Evolutionary conservation across 2,329 filamentous ascomycete species (phyloP).

Genomic region (Pseudogymnoascus sp.): DNA sequence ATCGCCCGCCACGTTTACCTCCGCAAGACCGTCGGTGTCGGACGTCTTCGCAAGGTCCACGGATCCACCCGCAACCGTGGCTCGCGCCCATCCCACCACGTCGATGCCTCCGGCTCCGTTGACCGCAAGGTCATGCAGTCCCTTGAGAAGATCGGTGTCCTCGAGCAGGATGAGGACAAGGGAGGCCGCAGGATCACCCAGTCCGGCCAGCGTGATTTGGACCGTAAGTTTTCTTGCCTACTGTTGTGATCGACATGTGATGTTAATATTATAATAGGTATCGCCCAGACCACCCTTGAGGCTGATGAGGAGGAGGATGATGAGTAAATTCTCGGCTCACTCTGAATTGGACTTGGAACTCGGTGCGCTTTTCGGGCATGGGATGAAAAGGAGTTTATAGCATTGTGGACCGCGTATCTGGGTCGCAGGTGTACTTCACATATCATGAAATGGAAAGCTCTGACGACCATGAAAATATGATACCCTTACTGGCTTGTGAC

Average conservation of each 20-base stretch:
- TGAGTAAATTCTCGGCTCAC: slow-evolving; percentile 16
- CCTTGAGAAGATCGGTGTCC: slow-evolving; percentile 97
- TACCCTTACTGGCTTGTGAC: slow-evolving; percentile 3
- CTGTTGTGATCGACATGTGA: not conserved
- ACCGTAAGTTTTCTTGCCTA: slow-evolving; percentile 47
- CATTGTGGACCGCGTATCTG: slow-evolving; percentile 5
- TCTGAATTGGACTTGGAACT: slow-evolving; percentile 8
- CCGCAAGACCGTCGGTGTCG: slow-evolving; percentile 98
- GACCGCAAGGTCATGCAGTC: slow-evolving; percentile 97
- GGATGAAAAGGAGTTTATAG: slow-evolving; percentile 8
- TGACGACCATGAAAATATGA: slow-evolving; percentile 7
- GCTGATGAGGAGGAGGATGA: slow-evolving; percentile 63
- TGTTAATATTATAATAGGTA: slow-evolving; percentile 36
- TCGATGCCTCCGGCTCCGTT: slow-evolving; percentile 87
- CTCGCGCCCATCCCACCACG: slow-evolving; percentile 82
- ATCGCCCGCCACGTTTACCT: slow-evolving; percentile 98
- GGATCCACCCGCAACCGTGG: slow-evolving; percentile 97
- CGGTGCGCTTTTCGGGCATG: slow-evolving; percentile 7
- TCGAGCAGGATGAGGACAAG: slow-evolving; percentile 97
- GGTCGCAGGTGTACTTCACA: slow-evolving; percentile 7
- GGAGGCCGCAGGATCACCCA: slow-evolving; percentile 97
- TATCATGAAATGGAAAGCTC: slow-evolving; percentile 9
- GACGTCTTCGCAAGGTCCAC: slow-evolving; percentile 94
- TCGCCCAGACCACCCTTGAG: slow-evolving; percentile 72
- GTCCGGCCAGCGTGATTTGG: slow-evolving; percentile 96